phyloP scores from a whole-genome alignment of 805 yeast species.

The Wickerhamomyces pijperi region DNA sequence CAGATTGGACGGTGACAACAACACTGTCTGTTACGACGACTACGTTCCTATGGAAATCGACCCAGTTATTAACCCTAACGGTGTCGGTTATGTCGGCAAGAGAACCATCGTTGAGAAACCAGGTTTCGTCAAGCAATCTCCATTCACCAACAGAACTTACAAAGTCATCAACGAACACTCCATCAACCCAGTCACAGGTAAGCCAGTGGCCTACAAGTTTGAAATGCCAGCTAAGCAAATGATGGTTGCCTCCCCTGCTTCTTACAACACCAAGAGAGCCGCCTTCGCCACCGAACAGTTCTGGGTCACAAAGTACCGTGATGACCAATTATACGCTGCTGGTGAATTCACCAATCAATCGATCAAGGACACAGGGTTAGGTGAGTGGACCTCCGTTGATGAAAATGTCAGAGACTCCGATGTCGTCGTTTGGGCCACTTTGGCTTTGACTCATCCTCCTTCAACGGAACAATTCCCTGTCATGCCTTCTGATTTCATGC shows the following conservation, averaged over 20 bases:
- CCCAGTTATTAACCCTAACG: slow-evolving; percentile 47
- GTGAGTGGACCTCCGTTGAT: slow-evolving; percentile 56
- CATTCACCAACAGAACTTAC: slow-evolving; percentile 62
- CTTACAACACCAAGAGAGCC: slow-evolving; percentile 63
- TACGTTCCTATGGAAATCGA: slow-evolving; percentile 45
- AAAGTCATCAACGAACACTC: slow-evolving; percentile 66
- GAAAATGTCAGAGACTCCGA: slow-evolving; percentile 67
- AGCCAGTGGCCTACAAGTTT: slow-evolving; percentile 70
- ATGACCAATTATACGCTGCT: slow-evolving; percentile 64
- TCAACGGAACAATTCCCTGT: slow-evolving; percentile 83
- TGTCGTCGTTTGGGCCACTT: slow-evolving; percentile 70
- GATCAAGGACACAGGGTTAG: slow-evolving; percentile 56
- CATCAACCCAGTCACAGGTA: slow-evolving; percentile 56
- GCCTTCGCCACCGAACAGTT: slow-evolving; percentile 65
- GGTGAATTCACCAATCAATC: slow-evolving; percentile 86
- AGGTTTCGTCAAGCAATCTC: slow-evolving; percentile 62
- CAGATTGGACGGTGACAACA: slow-evolving; percentile 61
- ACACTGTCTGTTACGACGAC: slow-evolving; percentile 65
- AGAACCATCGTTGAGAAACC: slow-evolving; percentile 60
- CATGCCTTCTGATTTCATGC: slow-evolving; percentile 76
- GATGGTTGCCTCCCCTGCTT: slow-evolving; percentile 54
- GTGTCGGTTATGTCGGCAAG: slow-evolving; percentile 57
- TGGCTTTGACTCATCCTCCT: slow-evolving; percentile 76
- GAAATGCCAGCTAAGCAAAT: slow-evolving; percentile 67
- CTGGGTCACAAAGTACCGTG: slow-evolving; percentile 74